Base-by-base conservation (phyloP, 176 grass and related monocot species). In the Oropetium thomaeum region DNA sequence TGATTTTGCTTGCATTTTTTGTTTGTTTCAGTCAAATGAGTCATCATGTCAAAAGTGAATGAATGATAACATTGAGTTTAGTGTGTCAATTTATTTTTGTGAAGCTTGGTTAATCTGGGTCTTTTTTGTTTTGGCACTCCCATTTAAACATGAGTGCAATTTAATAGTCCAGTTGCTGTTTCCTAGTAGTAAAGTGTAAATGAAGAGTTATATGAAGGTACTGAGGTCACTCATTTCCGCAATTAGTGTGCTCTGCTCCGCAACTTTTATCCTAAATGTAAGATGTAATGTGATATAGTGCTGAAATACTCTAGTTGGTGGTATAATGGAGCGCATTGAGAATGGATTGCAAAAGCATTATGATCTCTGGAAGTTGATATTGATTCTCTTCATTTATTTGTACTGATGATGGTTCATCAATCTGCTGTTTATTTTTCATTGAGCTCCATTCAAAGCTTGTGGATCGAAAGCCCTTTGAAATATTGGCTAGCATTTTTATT, bases 331-430 rank as follows among this genome's bases (percentile, higher is more conserved):
- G 59, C 51, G 23, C 42, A 47, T 29, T 17, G 26, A 10, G 25
- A 58, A 58, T 51, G 34, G 45, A 54, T 77, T 34, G 57, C 20
- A 73, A 67, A 76, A 78, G 28, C 74, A 34, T 73, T 40, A 34
- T n/a, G 41, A 69, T 39, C 7, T 59, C 63, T 37, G 27, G 16
- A 1, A 2, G 47, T 58, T 70, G 8, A 11, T 13, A 58, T 57
- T 58, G 57, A 35, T 62, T 47, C 13, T 74, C 20, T 23, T 23
- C n/a, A 23, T 53, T 53, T 53, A 22, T 41, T 41, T 74, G 23
- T 7, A 9, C 17, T 26, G 11, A 74, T 15, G 37, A 47, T 30
- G 20, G 15, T 79, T 48, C 41, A 19, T 39, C 57, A 69, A 33
- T 27, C 59, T 15, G 23, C 49, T 45, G 5, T 29, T 44, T 16